Base-by-base conservation (phyloP, 768 basidiomycete genomes). In the Tylopilus felleus region DNA sequence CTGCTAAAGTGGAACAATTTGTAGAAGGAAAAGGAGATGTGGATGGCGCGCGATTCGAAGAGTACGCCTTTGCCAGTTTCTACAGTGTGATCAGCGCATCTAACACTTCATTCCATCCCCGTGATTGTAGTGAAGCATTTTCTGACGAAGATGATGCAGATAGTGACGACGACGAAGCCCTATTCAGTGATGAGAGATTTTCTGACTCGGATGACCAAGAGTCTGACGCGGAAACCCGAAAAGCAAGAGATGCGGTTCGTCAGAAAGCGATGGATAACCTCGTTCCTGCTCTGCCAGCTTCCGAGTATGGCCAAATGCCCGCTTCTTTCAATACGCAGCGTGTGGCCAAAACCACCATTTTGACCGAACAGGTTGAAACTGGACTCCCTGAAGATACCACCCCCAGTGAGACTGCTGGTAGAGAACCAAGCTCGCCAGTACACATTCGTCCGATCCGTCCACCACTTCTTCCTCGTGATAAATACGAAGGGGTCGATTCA, bases 401-500 rank as follows among this genome's bases (percentile, higher is more conserved):
- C 43, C 19, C 42, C 7, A 22, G 58, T 8, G 60, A 65, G 22
- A 44, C 22, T 47, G 16, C 14, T 36, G 25, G 21, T 8, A 52
- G 21, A 25, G 39, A 46, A 17, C 41, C 51, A 13, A 46, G 42
- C 48, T 48, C 60, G 9, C 65, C 70, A 51, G 43, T 62, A 17
- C 69, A 57, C 38, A 60, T 57, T n/a, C 81, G 74, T 55, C 76
- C 77, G 3, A 78, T 90, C 45, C 80, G 94, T n/a, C 75, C 81
- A 19, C 93, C 94, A 1, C 81, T 95, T 52, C 77, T 98, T 38
- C 76, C 86, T 10, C 84, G 91, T 23, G 86, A 98, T 63, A 78
- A 78, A 61, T 98, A 86, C 64, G 97, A 99, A 45, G 97, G 97
- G 2, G 92, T 90, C 25, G 83, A 96, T 65, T 97, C 94, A 2